phyloP scores from a whole-genome alignment of 2,329 filamentous ascomycete genomes.

The Elsinoe fawcettii region DNA sequence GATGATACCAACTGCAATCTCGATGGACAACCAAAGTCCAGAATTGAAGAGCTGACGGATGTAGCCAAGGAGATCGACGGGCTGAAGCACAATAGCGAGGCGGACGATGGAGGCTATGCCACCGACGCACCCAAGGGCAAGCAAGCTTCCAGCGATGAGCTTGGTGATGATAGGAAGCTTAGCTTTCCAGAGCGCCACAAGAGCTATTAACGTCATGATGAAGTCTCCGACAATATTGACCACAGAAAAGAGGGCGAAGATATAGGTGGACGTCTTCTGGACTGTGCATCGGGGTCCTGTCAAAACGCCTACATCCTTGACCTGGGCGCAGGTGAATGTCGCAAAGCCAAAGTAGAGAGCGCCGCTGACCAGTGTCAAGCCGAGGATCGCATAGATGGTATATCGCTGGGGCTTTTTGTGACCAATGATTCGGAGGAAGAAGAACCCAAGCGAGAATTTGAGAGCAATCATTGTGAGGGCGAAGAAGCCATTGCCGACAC shows the following conservation, averaged over 20 bases:
- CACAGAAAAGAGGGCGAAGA: neutral
- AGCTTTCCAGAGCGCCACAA: slow-evolving; percentile 27
- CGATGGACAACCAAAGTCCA: slow-evolving; percentile 27
- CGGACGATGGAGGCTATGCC: slow-evolving; percentile 9
- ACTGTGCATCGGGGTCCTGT: neutral
- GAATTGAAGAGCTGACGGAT: slow-evolving; percentile 21
- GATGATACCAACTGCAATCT: slow-evolving; percentile 31
- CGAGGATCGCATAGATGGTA: neutral
- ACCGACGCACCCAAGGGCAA: slow-evolving; percentile 7
- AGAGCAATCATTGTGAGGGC: slow-evolving; percentile 8
- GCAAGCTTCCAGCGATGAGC: neutral
- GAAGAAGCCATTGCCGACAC: slow-evolving; percentile 5
- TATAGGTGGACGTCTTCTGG: neutral
- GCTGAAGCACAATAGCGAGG: neutral
- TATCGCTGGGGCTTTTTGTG: neutral
- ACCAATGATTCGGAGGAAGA: slow-evolving; percentile 9
- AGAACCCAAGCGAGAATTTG: slow-evolving; percentile 8
- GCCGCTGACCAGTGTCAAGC: neutral
- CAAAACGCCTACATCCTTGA: slow-evolving; percentile 1
- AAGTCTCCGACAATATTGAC: slow-evolving; percentile 9
- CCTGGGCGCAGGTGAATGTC: slow-evolving; percentile 5
- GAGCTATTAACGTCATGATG: slow-evolving; percentile 1
- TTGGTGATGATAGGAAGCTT: slow-evolving; percentile 11
- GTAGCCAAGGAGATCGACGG: slow-evolving; percentile 21
- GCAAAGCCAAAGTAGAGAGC: slow-evolving; percentile 3